Base-by-base conservation (phyloP, 1,284 basidiomycete genomes). In the Leccinum cinnamomeum region DNA sequence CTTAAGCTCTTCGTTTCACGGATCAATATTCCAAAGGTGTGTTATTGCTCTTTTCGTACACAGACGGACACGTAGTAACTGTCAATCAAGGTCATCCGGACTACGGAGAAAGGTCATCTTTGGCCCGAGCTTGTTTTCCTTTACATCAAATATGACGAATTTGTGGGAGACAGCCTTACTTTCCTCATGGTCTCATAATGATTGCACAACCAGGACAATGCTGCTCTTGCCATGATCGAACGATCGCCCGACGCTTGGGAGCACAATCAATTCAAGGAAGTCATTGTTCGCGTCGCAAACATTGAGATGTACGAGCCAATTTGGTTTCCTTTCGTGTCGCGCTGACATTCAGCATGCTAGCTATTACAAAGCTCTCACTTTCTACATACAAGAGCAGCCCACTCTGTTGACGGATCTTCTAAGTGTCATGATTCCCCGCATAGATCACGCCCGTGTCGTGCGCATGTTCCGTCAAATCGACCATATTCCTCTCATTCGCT, bases 81-180 rank as follows among this genome's bases (percentile, higher is more conserved):
- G 64, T 68, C 54, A 56, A 57, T 58, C 39, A 33, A 92, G 84
- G 95, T 98, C 72, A 96, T 99, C 82, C 92, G 91, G 79, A 94
- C 94, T 11, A 87, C 95, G 6, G 95, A 98, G 79, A 91, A 92
- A 72, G 95, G 94, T n/a, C 97, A 99, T 70, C 87, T 99, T 60
- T 99, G 97, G 97, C 90, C 95, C n/a, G 97, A 99, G 76, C 86
- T 98, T 18, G 97, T 99, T 54, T 99, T 96, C 86, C 80, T 98
- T 58, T 98, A 98, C 79, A 90, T 98, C 80, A 97, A 97, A 79
- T 99, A 99, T 73, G 97, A 97, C 75, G 91, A 95, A 83, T 94
- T 90, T 72, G 91, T 91, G 67, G 72, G 90, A 79, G 7, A 56
- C 48, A 18, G n/a, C 7, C 4, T 46, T 48, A 3, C 16, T 23